phyloP scores from a whole-genome alignment of 2,329 filamentous ascomycete genomes.

The Pleochaeta shiraiana region DNA sequence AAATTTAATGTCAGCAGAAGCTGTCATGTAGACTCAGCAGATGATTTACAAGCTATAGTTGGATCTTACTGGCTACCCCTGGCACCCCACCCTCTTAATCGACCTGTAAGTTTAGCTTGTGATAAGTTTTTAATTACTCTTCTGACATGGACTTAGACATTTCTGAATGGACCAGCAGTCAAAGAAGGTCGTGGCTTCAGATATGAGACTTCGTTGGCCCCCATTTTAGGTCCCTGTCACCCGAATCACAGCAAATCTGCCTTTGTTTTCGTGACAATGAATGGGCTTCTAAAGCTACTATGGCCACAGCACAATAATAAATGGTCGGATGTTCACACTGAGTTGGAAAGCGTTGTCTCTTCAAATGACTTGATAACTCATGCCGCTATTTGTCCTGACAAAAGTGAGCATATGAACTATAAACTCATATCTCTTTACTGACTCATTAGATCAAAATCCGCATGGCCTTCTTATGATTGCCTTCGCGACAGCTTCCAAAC shows the following conservation, averaged over 20 bases:
- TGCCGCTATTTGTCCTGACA: slow-evolving; percentile 53
- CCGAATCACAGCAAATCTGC: slow-evolving; percentile 49
- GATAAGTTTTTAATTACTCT: not conserved
- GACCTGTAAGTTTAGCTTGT: slow-evolving; percentile 12
- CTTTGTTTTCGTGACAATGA: slow-evolving; percentile 53
- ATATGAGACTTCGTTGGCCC: slow-evolving; percentile 44
- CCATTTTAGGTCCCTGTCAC: slow-evolving; percentile 50
- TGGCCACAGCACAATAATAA: slow-evolving; percentile 54
- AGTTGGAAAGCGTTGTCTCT: slow-evolving; percentile 50
- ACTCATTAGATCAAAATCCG: slow-evolving; percentile 8
- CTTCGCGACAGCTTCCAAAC: slow-evolving; percentile 45
- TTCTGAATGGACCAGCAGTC: slow-evolving; percentile 37
- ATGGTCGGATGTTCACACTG: slow-evolving; percentile 49
- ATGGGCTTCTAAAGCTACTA: slow-evolving; percentile 51
- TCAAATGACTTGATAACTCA: slow-evolving; percentile 63
- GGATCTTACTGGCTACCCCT: slow-evolving; percentile 61
- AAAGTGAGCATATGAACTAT: slow-evolving; percentile 27
- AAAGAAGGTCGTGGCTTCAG: slow-evolving; percentile 39
- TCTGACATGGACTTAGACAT: slow-evolving; percentile 17
- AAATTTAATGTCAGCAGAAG: slow-evolving; percentile 38
- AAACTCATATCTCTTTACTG: slow-evolving; percentile 2
- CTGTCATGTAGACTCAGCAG: slow-evolving; percentile 39
- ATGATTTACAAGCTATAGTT: slow-evolving; percentile 57
- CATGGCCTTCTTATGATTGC: slow-evolving; percentile 35
- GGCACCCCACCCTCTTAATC: slow-evolving; percentile 12